Evolutionary conservation across 805 yeast genomes (phyloP).

Genomic region (Lipomyces sp.): DNA sequence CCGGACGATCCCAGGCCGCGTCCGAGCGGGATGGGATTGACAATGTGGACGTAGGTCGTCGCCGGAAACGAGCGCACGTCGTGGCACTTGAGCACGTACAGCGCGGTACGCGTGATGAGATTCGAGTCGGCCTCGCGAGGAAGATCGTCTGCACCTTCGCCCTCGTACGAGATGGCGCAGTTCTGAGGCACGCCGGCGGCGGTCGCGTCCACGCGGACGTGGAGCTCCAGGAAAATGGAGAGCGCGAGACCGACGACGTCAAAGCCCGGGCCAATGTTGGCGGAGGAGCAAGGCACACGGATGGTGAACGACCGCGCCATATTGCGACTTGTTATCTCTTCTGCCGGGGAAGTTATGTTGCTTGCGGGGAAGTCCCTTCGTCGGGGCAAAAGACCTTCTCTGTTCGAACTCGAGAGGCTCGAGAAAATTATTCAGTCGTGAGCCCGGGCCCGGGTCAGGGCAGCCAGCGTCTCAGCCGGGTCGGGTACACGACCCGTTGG

Average conservation of each 20-base stretch:
- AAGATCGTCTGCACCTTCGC: constrained; percentile 75
- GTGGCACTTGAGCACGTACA: constrained; percentile 85
- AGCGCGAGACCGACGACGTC: constrained; percentile 94
- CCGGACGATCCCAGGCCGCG: constrained; percentile 97
- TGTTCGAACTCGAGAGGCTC: no score
- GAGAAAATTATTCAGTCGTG: no score
- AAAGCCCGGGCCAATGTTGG: constrained; percentile 97
- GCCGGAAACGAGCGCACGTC: constrained; percentile 70
- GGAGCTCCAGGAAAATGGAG: constrained; percentile 65
- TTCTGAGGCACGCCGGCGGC: constrained; percentile 53
- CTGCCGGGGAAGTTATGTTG: no score
- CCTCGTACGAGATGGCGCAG: constrained; percentile 66
- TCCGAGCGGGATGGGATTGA: constrained; percentile 92
- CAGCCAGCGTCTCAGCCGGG: not conserved
- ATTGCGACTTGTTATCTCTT: no score
- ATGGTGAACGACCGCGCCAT: constrained; percentile 27
- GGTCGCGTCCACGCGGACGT: constrained; percentile 59
- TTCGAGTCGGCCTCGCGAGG: constrained; percentile 76
- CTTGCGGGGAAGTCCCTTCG: no score
- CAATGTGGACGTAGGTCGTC: constrained; percentile 77
- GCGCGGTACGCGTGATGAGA: constrained; percentile 86
- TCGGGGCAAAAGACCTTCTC: not conserved
- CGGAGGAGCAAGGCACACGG: constrained; percentile 89
- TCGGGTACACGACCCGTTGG: not conserved
- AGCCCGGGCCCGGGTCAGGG: no score